Evolutionary conservation across 2,329 filamentous ascomycete genomes (phyloP), one percentile per base, ranked within the genome.

Genomic region (Exserohilum turcica): DNA sequence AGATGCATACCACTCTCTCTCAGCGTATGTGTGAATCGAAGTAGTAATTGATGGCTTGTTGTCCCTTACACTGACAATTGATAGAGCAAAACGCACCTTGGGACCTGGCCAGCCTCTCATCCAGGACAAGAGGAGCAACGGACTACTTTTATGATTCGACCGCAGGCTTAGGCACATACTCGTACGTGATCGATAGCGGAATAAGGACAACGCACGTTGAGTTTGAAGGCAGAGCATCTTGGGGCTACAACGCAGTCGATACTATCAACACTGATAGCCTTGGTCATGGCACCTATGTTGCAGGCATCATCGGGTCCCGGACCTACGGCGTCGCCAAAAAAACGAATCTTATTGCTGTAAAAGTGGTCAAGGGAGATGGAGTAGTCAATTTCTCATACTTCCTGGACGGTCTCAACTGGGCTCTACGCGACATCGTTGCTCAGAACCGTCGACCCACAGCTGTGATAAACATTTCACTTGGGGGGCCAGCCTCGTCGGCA

Each of bases 101-200:
- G 68, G 70, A 70, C 12, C 65, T 72, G n/a, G 66, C 52, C 9
- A 58, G 57, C 40, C 68, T 74, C 36, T 72, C 70, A 0, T 67
- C 65, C 1, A 56, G 52, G 10, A 56, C 54, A 2, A 43, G 43
- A 5, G 59, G 56, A 15, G 61, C 62, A 1, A 59, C 43, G 2
- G 56, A 44, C 37, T 71, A 72, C 51, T 37, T 66, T 35, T 72
- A 69, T 28, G 70, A 72, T 35, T 36, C 35, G 1, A 56, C 51
- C 6, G 64, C 60, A 18, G 67, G 68, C 7, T 12, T 52, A 2
- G 61, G 56, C 8, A 68, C 60, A 1, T 71, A 57, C 51, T 63
- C 59, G 13, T 89, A 84, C 67, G 75, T 88, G 19, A 78, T 89
- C 15, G 86, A 89, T 71, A 87, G 85, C 2, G 86, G 86, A 52